Conservation (phyloP, 1,139 yeast species). For the Lodderomyces jiufengensis region DNA sequence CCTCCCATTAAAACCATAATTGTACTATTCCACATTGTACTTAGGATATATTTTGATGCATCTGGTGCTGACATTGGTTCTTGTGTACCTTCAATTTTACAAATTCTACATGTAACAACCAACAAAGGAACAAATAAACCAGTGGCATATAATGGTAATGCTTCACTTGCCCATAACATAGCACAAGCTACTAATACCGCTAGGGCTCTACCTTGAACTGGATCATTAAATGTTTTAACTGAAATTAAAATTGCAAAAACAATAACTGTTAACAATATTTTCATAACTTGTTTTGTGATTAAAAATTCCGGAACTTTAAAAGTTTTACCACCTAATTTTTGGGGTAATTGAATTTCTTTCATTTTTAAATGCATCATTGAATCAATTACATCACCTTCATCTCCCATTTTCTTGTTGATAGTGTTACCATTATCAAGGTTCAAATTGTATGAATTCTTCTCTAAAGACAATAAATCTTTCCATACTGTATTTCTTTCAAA, state of each 20-base stretch:
- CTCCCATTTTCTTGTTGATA: slow-evolving; percentile 31
- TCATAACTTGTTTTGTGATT: slow-evolving; percentile 37
- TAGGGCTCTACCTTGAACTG: slow-evolving; percentile 70
- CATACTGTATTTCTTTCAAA: slow-evolving; percentile 97
- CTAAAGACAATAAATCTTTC: slow-evolving; percentile 91
- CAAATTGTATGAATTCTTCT: slow-evolving; percentile 49
- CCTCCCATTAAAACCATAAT: slow-evolving; percentile 89
- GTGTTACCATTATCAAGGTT: slow-evolving; percentile 27
- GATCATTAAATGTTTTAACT: slow-evolving; percentile 60
- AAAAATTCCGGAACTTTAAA: slow-evolving; percentile 27
- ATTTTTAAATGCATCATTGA: slow-evolving; percentile 24
- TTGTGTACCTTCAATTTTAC: slow-evolving; percentile 52
- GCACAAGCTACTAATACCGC: slow-evolving; percentile 80
- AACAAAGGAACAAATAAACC: slow-evolving; percentile 77
- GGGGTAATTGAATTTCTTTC: slow-evolving; percentile 20
- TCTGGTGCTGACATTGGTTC: slow-evolving; percentile 57
- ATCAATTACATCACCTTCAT: slow-evolving; percentile 21
- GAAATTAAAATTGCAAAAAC: slow-evolving; percentile 48
- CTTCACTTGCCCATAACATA: slow-evolving; percentile 89
- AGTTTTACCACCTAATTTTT: slow-evolving; percentile 18
- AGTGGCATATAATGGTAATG: slow-evolving; percentile 84
- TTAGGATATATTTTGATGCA: slow-evolving; percentile 73
- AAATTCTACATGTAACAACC: slow-evolving; percentile 68
- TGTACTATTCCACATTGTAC: slow-evolving; percentile 94
- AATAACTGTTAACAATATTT: slow-evolving; percentile 41